Evolutionary conservation across 768 basidiomycete genomes (phyloP), one percentile per base, ranked within the genome.

Genomic region (Phylloporus arenicola): DNA sequence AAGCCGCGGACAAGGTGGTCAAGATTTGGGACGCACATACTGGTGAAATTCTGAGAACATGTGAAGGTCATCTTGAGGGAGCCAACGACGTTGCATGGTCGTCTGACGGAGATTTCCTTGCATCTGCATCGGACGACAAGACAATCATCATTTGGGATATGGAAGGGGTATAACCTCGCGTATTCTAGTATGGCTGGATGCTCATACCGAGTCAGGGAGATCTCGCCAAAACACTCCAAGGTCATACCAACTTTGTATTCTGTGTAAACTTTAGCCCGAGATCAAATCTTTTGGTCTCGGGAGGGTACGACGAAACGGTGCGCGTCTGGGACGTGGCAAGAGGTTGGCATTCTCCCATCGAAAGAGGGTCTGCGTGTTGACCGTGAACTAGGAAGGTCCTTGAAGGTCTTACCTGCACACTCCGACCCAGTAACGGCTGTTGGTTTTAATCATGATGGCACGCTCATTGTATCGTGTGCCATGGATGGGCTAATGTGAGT

Each of bases 361-460:
- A 45, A 25, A 31, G 17, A 25, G 29, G 43, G 39, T 48, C 19
- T 35, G 43, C 38, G 12, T 43, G 43, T 50, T 53, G 29, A 52
- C 34, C 16, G 3, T 24, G 22, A 29, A 13, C 25, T 51, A 93
- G 95, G 90, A 16, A 86, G 79, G 63, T 82, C 84, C n/a, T 68
- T 97, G 63, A 86, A 89, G 66, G 82, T 88, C 14, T 74, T 98
- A 9, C 92, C 94, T 30, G 96, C 96, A 2, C 96, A 98, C 72
- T 94, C 94, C 2, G 96, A 98, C 68, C 94, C 96, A 12, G 92
- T 98, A 29, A 95, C 92, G 38, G 86, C 90, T 11, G 92, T 98
- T 6, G 81, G 82, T 51, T 99, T 96, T 75, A 97, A 90, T 67
- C 81, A 86, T 57, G 95, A 98, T 56, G 96, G 96, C 6, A 94